These are phyloP conservation scores for Huntiella omanensis DNA, from an alignment of 2,329 filamentous ascomycete genomes.

Conservation along the genomic window DNA sequence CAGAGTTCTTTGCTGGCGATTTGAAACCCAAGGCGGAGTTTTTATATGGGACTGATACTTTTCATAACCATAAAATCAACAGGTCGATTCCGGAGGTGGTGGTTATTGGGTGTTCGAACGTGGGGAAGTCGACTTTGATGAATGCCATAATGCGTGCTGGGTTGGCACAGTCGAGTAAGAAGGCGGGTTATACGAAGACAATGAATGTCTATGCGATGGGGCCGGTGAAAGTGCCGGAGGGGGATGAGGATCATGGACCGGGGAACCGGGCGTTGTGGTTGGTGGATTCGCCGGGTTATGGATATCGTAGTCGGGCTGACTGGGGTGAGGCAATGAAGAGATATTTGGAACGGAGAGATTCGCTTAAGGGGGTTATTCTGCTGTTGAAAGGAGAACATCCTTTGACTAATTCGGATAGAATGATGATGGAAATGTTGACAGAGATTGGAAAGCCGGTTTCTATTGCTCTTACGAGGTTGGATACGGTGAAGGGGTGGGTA, in stretches of 20 bases:
- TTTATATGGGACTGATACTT: constrained; percentile 30
- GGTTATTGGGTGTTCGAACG: constrained; percentile 72
- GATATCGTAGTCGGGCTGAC: constrained; percentile 24
- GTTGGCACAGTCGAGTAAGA: constrained; percentile 30
- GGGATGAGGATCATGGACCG: background rate
- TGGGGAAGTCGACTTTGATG: constrained; percentile 76
- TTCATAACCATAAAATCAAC: constrained; percentile 32
- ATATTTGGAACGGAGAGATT: constrained; percentile 28
- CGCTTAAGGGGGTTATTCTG: constrained; percentile 32
- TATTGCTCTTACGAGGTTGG: constrained; percentile 31
- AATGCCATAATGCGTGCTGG: constrained; percentile 50
- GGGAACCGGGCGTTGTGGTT: constrained; percentile 23
- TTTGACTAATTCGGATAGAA: constrained; percentile 28
- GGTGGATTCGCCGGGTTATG: constrained; percentile 33
- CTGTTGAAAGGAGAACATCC: constrained; percentile 34
- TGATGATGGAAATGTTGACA: constrained; percentile 28
- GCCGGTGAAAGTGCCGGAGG: constrained; percentile 15
- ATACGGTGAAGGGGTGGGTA: constrained; percentile 15
- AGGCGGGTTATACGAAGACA: constrained; percentile 32
- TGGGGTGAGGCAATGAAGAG: constrained; percentile 35
- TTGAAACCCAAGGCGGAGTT: constrained; percentile 17
- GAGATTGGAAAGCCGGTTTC: constrained; percentile 25
- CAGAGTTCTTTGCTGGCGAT: constrained; percentile 4
- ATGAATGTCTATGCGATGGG: constrained; percentile 40
- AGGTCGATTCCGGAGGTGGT: constrained; percentile 43